phyloP scores from a whole-genome alignment of 2,329 filamentous ascomycete species.

The Penicillium freii region DNA sequence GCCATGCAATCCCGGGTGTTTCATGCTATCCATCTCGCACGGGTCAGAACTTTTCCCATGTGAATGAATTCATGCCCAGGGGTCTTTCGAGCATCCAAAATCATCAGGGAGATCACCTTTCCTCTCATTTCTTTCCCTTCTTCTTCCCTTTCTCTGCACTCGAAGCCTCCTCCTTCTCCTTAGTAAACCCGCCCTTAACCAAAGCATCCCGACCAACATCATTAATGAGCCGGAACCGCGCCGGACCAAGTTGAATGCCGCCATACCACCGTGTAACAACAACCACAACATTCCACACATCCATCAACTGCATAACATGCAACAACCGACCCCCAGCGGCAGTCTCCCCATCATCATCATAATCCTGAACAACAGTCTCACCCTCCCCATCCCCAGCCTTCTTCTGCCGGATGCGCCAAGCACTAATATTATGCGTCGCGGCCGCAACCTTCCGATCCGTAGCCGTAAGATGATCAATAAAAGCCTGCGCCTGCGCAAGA shows the following conservation, averaged over 20 bases:
- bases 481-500: constrained; percentile 67
- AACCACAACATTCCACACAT: constrained; percentile 87
- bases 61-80: not conserved
- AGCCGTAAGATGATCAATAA: constrained; percentile 71
- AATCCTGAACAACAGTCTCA: constrained; percentile 73
- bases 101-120: not conserved
- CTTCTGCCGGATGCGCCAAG: constrained; percentile 72
- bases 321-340: constrained; percentile 83
- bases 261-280: constrained; percentile 96
- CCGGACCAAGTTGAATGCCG: constrained; percentile 81
- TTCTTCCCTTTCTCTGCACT: constrained; percentile 55
- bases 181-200: constrained; percentile 69
- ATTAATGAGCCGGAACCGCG: constrained; percentile 89
- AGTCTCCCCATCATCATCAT: constrained; percentile 92
- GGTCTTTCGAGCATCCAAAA: not conserved
- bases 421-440: constrained; percentile 93
- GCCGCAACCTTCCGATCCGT: constrained; percentile 80
- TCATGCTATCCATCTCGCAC: not conserved
- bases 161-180: constrained; percentile 43
- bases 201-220: constrained; percentile 79
- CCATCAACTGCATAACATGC: constrained; percentile 92
- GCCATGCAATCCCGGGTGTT: not conserved
- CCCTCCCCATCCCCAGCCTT: constrained; percentile 37
- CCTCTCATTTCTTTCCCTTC: constrained; percentile 46
- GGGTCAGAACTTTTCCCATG: not conserved